Percentiles rank a stretch among this genome's conserved stretches.
phyloP scores from a whole-genome alignment of 768 basidiomycete species.

The Russula olivacea region DNA sequence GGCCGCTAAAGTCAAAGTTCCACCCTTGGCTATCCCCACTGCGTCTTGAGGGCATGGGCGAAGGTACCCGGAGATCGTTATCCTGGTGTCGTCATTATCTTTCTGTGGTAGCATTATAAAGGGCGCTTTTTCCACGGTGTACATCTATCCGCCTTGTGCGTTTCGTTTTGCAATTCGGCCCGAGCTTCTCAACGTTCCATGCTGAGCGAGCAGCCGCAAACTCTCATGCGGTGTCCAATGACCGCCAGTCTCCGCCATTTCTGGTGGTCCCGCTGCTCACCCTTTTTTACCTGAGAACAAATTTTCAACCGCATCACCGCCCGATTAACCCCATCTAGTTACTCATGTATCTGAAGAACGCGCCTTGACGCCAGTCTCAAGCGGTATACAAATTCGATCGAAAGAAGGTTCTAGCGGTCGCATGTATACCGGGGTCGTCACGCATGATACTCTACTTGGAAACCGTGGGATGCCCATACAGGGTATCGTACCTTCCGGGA shows the following conservation, averaged over 20 bases:
- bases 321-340: not conserved
- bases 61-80: conserved; percentile 2
- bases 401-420: not conserved
- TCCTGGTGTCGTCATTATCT: conserved; percentile 3
- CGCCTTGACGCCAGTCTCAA: not conserved
- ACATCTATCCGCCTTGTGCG: not conserved
- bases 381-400: not conserved
- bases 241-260: not conserved
- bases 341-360: not conserved
- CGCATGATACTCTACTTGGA: not conserved
- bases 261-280: not conserved
- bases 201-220: not conserved
- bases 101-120: not conserved
- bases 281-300: not conserved
- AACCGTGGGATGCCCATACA: not conserved
- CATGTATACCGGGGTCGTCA: not conserved
- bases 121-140: not conserved
- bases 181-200: conserved; percentile 5
- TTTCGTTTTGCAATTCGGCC: conserved; percentile 5
- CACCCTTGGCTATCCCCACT: conserved; percentile 41
- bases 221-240: conserved; percentile 9
- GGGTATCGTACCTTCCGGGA: not conserved
- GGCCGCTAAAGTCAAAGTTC: conserved; percentile 55
- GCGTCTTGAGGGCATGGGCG: conserved; percentile 9
- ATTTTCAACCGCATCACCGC: not conserved